A percentile compares a stretch with the other conserved stretches of the same genome.
Evolutionary conservation across 805 yeast species (phyloP).

Genomic region (Suhomyces canberraensis): DNA sequence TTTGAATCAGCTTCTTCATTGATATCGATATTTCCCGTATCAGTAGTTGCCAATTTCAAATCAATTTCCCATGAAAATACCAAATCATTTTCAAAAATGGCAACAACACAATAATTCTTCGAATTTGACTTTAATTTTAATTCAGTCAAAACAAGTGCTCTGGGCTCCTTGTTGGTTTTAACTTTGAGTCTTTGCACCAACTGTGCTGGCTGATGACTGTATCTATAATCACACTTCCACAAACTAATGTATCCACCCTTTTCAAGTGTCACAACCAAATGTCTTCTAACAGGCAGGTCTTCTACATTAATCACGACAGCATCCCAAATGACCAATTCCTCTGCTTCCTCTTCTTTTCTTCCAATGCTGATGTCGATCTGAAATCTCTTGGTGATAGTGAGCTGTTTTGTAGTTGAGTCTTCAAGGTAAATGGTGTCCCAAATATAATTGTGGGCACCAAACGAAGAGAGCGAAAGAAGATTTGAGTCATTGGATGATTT

Average conservation of each 20-base stretch:
- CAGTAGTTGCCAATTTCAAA: constrained; percentile 9
- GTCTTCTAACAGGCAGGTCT: constrained; percentile 19
- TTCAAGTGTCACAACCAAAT: constrained; percentile 30
- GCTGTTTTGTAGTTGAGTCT: constrained; percentile 9
- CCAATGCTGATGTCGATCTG: constrained; percentile 22
- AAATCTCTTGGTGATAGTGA: constrained; percentile 34
- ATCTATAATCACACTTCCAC: constrained; percentile 55
- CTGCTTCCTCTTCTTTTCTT: constrained; percentile 1
- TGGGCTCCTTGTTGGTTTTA: constrained; percentile 15
- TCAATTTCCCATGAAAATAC: constrained; percentile 43
- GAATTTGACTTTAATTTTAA: background rate
- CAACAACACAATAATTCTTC: constrained; percentile 42
- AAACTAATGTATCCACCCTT: constrained; percentile 42
- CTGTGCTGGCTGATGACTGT: constrained; percentile 29
- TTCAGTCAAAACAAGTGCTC: constrained; percentile 21
- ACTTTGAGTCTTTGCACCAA: constrained; percentile 18
- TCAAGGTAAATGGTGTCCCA: constrained; percentile 39
- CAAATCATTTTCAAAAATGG: constrained; percentile 41
- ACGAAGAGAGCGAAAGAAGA: constrained; percentile 37
- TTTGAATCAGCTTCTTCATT: no score
- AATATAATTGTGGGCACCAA: constrained; percentile 35
- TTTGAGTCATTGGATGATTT: constrained; percentile 50
- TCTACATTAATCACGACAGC: constrained; percentile 34
- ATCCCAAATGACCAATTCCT: constrained; percentile 23
- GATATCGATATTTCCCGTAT: no score